These are phyloP conservation scores for Dryadomyces sulphureus DNA, from an alignment of 2,329 filamentous ascomycete genomes.

Conservation along the genomic window DNA sequence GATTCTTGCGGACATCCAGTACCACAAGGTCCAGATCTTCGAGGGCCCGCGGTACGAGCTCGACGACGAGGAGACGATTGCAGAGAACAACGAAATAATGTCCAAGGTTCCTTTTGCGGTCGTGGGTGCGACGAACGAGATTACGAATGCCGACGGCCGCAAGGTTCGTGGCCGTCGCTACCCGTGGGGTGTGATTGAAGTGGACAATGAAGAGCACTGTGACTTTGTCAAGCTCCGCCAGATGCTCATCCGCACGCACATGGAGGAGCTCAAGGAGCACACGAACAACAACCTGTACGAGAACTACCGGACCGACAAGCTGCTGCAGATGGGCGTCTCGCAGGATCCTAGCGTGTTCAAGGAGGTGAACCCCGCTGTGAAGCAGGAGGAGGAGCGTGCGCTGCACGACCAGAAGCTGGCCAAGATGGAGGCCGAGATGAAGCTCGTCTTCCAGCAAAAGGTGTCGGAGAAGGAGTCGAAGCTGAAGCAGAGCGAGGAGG, in stretches of 20 bases:
- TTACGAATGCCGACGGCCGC: slow-evolving; percentile 79
- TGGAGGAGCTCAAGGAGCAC: slow-evolving; percentile 99
- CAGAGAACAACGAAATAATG: slow-evolving; percentile 99
- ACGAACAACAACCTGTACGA: slow-evolving; percentile 94
- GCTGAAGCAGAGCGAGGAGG: slow-evolving; percentile 97
- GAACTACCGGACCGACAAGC: slow-evolving; percentile 99
- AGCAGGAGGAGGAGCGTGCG: slow-evolving; percentile 97
- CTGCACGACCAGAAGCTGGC: slow-evolving; percentile 99
- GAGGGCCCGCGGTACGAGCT: slow-evolving; percentile 97
- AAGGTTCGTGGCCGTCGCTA: slow-evolving; percentile 93
- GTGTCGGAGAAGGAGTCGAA: slow-evolving; percentile 99
- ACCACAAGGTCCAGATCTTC: slow-evolving; percentile 97
- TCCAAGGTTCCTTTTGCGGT: slow-evolving; percentile 98
- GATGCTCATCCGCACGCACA: slow-evolving; percentile 99
- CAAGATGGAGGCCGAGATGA: slow-evolving; percentile 99
- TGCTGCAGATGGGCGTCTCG: slow-evolving; percentile 93
- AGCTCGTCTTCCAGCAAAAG: slow-evolving; percentile 99
- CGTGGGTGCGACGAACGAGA: slow-evolving; percentile 91
- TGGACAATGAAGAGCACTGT: slow-evolving; percentile 99
- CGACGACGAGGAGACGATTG: slow-evolving; percentile 98
- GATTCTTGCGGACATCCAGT: slow-evolving; percentile 93
- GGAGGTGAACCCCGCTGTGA: slow-evolving; percentile 99
- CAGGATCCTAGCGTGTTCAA: slow-evolving; percentile 99
- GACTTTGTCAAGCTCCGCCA: slow-evolving; percentile 99
- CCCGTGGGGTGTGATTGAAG: slow-evolving; percentile 97